A percentile compares a stretch with the other conserved stretches of the same genome.
Evolutionary conservation across 1,139 yeast species (phyloP).

Genomic region (Candida albicans): DNA sequence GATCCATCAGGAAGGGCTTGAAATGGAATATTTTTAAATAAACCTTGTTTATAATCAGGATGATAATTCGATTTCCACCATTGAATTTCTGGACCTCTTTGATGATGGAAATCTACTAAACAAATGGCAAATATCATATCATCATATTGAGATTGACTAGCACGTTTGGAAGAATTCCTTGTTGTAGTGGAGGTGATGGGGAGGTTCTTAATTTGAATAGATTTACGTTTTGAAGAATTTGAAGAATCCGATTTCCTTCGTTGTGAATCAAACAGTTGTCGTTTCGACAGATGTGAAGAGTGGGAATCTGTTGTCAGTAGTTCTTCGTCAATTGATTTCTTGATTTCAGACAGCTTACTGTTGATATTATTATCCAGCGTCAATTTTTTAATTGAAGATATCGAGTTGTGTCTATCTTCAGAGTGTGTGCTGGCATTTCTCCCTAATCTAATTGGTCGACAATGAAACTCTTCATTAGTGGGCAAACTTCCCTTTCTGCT

Average conservation of each 20-base stretch:
- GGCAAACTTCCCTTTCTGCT: conserved; percentile 6
- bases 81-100: conserved; percentile 93
- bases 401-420: conserved; percentile 6
- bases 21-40: conserved; percentile 91
- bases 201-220: conserved; percentile 39
- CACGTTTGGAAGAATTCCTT: neutral
- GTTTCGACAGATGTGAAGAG: neutral
- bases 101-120: conserved; percentile 90
- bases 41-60: conserved; percentile 35
- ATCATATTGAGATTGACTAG: conserved; percentile 15
- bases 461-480: conserved; percentile 32
- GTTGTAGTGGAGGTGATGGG: conserved; percentile 23
- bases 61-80: conserved; percentile 78
- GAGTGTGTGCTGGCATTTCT: conserved; percentile 15
- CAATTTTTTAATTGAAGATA: conserved; percentile 1
- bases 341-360: neutral
- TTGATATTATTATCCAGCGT: too few species aligned
- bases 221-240: conserved; percentile 17
- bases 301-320: neutral
- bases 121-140: conserved; percentile 77
- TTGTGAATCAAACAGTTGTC: conserved; percentile 6
- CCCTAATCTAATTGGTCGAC: conserved; percentile 35
- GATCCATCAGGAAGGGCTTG: conserved; percentile 97
- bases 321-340: conserved; percentile 3
- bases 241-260: conserved; percentile 3